Conservation (phyloP, 2,329 filamentous ascomycete species). For the Akanthomyces uredinophilus region DNA sequence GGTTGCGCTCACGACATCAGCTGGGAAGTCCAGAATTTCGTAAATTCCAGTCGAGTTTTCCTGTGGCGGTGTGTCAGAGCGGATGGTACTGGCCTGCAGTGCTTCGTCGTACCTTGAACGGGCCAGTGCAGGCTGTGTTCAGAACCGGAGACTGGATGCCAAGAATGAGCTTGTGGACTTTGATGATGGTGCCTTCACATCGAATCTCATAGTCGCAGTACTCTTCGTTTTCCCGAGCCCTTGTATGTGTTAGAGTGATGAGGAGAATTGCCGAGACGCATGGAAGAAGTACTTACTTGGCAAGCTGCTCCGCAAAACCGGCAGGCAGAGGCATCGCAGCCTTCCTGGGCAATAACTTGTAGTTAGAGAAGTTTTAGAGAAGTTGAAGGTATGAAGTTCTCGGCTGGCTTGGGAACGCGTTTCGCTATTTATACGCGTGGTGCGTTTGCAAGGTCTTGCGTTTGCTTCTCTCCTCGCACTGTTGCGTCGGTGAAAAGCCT, state of each 20-base stretch:
- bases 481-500: too few species aligned
- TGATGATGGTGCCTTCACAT: background rate
- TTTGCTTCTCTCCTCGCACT: too few species aligned
- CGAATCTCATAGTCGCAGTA: background rate
- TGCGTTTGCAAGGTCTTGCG: too few species aligned
- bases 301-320: background rate
- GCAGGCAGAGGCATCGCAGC: background rate
- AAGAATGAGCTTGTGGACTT: background rate
- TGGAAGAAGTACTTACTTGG: background rate
- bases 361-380: too few species aligned
- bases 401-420: too few species aligned
- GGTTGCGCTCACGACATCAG: background rate
- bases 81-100: too few species aligned
- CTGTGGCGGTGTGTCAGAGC: background rate
- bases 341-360: background rate
- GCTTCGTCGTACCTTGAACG: background rate
- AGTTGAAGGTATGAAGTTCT: too few species aligned
- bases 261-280: background rate
- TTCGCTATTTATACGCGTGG: too few species aligned
- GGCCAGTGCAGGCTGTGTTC: background rate
- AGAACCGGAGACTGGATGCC: background rate
- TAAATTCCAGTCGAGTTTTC: background rate
- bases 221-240: background rate
- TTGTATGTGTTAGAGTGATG: background rate
- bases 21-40: background rate